A percentile compares a stretch with the other conserved stretches of the same genome.
Conservation (phyloP, 306 rosid species). For the Senna tora region DNA sequence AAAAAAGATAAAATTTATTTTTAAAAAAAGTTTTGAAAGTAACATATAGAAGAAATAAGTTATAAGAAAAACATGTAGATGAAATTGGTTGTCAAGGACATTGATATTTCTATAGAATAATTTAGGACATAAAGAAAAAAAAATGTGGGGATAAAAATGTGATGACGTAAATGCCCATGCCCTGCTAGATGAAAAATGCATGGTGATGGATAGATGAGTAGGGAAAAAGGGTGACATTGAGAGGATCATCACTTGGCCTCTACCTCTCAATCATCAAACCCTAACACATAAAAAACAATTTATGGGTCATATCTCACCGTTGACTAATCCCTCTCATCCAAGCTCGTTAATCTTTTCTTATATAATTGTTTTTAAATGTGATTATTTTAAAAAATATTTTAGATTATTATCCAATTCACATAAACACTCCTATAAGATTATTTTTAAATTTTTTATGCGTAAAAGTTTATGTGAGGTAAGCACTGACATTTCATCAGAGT, state of each 20-base stretch:
- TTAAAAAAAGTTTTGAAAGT: too few species aligned
- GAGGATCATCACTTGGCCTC: neutral
- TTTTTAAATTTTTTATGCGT: too few species aligned
- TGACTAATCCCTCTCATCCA: slow-evolving; percentile 16
- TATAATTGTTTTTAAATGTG: neutral
- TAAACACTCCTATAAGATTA: too few species aligned
- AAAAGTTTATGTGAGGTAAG: too few species aligned
- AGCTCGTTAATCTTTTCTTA: neutral
- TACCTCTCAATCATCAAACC: neutral
- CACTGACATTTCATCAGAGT: too few species aligned
- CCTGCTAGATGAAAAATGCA: slow-evolving; percentile 2
- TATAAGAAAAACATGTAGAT: too few species aligned
- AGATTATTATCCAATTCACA: too few species aligned
- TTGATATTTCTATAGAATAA: neutral
- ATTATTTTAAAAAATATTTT: too few species aligned
- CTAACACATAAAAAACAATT: slow-evolving; percentile 26
- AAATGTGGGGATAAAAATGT: neutral
- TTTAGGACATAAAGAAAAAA: neutral
- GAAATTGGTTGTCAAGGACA: too few species aligned
- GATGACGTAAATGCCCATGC: slow-evolving; percentile 8
- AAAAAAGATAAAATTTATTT: too few species aligned
- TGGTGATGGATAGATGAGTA: neutral
- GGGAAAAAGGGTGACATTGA: slow-evolving; percentile 12
- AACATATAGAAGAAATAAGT: too few species aligned
- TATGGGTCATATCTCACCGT: slow-evolving; percentile 40